Percentiles rank a stretch among this genome's conserved stretches.
phyloP scores from a whole-genome alignment of 2,329 filamentous ascomycete species.

The Triangularia setosa region DNA sequence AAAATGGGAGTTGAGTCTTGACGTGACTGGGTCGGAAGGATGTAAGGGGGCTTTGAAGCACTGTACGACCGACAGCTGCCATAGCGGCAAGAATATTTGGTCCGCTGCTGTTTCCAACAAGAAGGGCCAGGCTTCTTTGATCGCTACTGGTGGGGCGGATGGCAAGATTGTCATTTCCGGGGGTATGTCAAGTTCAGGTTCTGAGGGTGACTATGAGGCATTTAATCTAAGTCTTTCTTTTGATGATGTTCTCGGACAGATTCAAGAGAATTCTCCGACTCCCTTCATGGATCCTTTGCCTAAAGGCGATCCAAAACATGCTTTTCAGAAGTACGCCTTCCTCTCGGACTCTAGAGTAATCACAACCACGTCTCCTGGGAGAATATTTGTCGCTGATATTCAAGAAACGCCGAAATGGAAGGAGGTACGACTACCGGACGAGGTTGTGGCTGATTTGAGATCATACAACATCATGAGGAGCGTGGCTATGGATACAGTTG shows the following conservation, averaged over 20 bases:
- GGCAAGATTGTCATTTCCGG: slow-evolving; percentile 55
- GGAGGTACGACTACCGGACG: slow-evolving; percentile 36
- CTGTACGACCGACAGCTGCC: slow-evolving; percentile 55
- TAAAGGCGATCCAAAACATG: slow-evolving; percentile 38
- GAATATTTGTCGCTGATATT: slow-evolving; percentile 48
- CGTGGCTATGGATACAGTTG: slow-evolving; percentile 35
- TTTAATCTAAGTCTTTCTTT: slow-evolving; percentile 24
- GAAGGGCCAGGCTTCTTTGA: slow-evolving; percentile 35
- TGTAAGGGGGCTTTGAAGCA: slow-evolving; percentile 43
- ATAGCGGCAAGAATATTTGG: slow-evolving; percentile 91
- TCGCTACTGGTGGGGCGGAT: slow-evolving; percentile 83
- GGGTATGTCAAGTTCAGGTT: background rate
- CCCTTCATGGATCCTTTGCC: slow-evolving; percentile 17
- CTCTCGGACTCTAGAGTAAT: slow-evolving; percentile 51
- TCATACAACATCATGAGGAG: slow-evolving; percentile 46
- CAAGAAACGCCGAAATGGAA: slow-evolving; percentile 38
- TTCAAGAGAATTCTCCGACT: slow-evolving; percentile 16
- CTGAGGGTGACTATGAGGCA: slow-evolving; percentile 7
- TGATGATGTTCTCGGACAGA: slow-evolving; percentile 30
- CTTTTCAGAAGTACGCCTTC: slow-evolving; percentile 62
- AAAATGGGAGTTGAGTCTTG: slow-evolving; percentile 59
- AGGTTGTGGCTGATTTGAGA: slow-evolving; percentile 37
- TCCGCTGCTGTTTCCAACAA: slow-evolving; percentile 50
- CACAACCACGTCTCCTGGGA: slow-evolving; percentile 57
- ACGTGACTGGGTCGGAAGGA: slow-evolving; percentile 5